phyloP scores from a whole-genome alignment of 345 rosid species.

The Eucalyptus fibrosa region DNA sequence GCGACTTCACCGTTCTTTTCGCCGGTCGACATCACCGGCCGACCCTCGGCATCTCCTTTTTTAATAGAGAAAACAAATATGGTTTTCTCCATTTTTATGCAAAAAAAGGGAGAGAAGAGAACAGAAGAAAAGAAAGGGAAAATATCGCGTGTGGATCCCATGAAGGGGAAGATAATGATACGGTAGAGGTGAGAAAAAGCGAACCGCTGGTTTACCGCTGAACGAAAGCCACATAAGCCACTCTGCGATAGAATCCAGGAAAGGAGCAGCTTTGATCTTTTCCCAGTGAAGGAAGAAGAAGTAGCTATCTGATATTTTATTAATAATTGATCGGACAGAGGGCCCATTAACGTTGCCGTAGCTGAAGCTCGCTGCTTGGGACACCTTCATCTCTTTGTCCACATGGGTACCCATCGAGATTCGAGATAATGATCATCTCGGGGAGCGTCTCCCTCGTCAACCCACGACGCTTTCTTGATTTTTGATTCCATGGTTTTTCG shows the following conservation, averaged over 20 bases:
- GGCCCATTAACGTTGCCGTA: not conserved
- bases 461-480: not conserved
- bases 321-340: not conserved
- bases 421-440: not conserved
- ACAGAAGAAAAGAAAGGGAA: not conserved
- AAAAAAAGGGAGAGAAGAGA: too few species aligned
- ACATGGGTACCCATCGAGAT: not conserved
- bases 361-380: not conserved
- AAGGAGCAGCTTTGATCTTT: not conserved
- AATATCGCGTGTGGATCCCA: not conserved
- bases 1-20: conserved; percentile 31
- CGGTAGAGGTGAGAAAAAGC: not conserved
- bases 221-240: not conserved
- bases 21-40: not conserved
- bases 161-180: not conserved
- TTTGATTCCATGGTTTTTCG: not conserved
- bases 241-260: not conserved
- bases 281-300: not conserved
- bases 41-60: not conserved
- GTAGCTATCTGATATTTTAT: not conserved
- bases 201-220: not conserved
- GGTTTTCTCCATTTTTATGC: not conserved
- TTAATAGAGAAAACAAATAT: not conserved
- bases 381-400: not conserved
- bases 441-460: not conserved